Evolutionary conservation across 176 grass and related monocot genomes (phyloP).

Genomic region (Thalia dealbata): DNA sequence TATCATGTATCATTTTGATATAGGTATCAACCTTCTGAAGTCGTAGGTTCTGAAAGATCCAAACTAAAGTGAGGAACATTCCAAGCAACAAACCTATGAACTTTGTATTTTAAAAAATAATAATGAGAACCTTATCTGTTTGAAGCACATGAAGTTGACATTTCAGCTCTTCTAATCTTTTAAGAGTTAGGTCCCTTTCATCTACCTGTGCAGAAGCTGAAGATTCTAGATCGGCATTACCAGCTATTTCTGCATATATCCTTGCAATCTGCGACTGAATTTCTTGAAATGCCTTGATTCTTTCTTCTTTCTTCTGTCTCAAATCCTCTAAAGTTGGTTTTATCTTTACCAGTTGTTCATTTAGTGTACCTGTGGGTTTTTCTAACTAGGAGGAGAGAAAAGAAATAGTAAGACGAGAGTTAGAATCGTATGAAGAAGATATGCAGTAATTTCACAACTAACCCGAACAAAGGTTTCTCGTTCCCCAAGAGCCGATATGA

Average conservation of each 20-base stretch:
- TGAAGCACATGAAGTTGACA: constrained; percentile 54
- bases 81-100: not conserved
- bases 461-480: constrained; percentile 66
- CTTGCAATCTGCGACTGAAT: constrained; percentile 47
- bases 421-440: not conserved
- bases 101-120: not conserved
- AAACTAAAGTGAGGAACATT: constrained; percentile 13
- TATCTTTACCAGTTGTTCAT: constrained; percentile 56
- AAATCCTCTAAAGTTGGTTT: constrained; percentile 56
- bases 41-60: constrained; percentile 51
- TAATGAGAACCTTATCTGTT: constrained; percentile 52
- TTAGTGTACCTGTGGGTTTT: constrained; percentile 45
- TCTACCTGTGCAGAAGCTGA: constrained; percentile 35
- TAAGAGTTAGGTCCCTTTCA: constrained; percentile 45
- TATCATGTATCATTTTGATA: constrained; percentile 46
- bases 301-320: constrained; percentile 50
- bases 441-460: constrained; percentile 11
- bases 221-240: constrained; percentile 39
- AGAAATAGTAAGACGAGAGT: not conserved
- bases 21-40: constrained; percentile 52
- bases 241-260: constrained; percentile 63
- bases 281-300: constrained; percentile 44
- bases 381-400: constrained; percentile 37
- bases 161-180: constrained; percentile 46
- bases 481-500: constrained; percentile 69